phyloP scores from a whole-genome alignment of 2,329 filamentous ascomycete species.

The Pseudogymnoascus sp. region DNA sequence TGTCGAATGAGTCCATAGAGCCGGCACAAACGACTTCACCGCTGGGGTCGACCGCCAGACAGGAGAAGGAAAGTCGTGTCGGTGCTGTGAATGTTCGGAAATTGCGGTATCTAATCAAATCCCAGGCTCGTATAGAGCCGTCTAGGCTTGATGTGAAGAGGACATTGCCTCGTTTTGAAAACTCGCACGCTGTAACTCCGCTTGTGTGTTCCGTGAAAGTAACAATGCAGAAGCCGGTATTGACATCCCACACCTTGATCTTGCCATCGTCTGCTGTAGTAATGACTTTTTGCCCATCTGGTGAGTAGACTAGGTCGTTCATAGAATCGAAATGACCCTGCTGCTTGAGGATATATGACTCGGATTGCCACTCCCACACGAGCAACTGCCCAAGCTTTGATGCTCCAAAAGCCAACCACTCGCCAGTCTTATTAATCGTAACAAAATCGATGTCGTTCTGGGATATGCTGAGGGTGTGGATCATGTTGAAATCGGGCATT shows the following conservation, averaged over 20 bases:
- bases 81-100: constrained; percentile 96
- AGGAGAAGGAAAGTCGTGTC: constrained; percentile 84
- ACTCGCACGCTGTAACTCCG: constrained; percentile 88
- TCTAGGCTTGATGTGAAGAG: constrained; percentile 93
- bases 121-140: constrained; percentile 91
- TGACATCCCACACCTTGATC: constrained; percentile 96
- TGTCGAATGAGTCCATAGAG: constrained; percentile 91
- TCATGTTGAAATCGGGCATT: constrained; percentile 89
- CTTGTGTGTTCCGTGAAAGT: constrained; percentile 97
- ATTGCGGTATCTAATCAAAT: constrained; percentile 90
- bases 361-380: constrained; percentile 99
- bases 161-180: constrained; percentile 90
- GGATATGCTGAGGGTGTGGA: constrained; percentile 88
- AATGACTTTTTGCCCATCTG: constrained; percentile 86
- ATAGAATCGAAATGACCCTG: constrained; percentile 96
- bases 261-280: constrained; percentile 95
- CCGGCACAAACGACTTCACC: constrained; percentile 94
- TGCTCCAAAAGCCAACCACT: constrained; percentile 95
- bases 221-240: constrained; percentile 94
- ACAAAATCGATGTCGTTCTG: constrained; percentile 95
- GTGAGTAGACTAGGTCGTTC: constrained; percentile 87
- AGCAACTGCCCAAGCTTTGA: constrained; percentile 92
- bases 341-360: constrained; percentile 97
- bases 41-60: constrained; percentile 90
- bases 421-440: constrained; percentile 86